These are phyloP conservation scores for Plectosphaerella plurivora DNA, from an alignment of 2,329 filamentous ascomycete genomes.

Conservation along the genomic window DNA sequence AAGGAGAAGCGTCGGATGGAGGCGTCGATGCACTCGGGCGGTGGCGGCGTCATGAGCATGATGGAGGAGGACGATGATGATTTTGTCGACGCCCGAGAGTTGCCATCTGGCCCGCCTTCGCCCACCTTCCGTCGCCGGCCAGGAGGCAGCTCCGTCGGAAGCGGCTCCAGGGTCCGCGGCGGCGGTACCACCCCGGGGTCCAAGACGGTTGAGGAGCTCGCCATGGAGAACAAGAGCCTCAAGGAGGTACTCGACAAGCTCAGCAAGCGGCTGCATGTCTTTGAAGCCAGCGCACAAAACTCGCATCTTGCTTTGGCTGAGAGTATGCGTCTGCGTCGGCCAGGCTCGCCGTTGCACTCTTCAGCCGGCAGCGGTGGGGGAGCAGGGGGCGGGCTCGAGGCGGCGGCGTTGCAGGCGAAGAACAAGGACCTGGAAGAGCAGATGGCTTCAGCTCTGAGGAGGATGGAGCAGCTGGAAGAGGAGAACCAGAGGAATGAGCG, in stretches of 20 bases:
- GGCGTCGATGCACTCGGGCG: conserved; percentile 38
- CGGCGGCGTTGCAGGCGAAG: conserved; percentile 34
- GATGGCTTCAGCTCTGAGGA: conserved; percentile 50
- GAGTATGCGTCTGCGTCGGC: conserved; percentile 63
- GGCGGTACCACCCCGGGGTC: conserved; percentile 14
- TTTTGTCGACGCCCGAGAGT: conserved; percentile 84
- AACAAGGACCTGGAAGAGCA: conserved; percentile 66
- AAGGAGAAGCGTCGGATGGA: conserved; percentile 60
- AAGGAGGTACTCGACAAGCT: conserved; percentile 83
- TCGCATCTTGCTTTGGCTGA: conserved; percentile 83
- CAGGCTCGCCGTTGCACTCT: conserved; percentile 42
- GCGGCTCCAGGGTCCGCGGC: conserved; percentile 29
- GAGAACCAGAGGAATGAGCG: conserved; percentile 52
- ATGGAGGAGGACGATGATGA: conserved; percentile 70
- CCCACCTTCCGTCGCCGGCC: conserved; percentile 19
- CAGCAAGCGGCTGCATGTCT: conserved; percentile 82
- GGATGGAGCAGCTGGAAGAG: conserved; percentile 63
- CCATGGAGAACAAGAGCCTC: conserved; percentile 81
- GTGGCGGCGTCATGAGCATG: conserved; percentile 31
- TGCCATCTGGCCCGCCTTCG: conserved; percentile 39
- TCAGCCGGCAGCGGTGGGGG: conserved; percentile 20
- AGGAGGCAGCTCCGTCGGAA: conserved; percentile 32
- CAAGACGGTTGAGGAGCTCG: conserved; percentile 82
- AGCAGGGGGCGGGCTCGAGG: conserved; percentile 1
- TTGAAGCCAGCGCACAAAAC: conserved; percentile 87